Conservation (phyloP, 805 yeast species). For the Saturnispora hagleri region DNA sequence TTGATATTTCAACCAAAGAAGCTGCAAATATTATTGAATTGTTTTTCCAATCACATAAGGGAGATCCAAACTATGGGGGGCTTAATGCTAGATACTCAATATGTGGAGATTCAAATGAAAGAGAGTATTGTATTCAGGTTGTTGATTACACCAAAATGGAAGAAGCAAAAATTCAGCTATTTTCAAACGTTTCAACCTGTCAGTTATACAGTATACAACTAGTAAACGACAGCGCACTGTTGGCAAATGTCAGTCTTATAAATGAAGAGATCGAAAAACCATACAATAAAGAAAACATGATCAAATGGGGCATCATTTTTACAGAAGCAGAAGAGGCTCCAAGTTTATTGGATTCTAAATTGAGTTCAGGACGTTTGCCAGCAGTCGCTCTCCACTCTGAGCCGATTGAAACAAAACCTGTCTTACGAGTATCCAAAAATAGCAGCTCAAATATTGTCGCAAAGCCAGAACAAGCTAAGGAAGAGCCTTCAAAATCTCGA, state of each 20-base stretch:
- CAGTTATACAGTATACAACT: conserved; percentile 19
- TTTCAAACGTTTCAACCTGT: conserved; percentile 13
- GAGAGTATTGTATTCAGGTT: conserved; percentile 8
- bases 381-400: not conserved
- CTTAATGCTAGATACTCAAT: conserved; percentile 14
- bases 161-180: conserved; percentile 11
- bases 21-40: conserved; percentile 18
- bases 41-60: conserved; percentile 15
- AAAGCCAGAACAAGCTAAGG: not conserved
- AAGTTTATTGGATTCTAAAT: not conserved
- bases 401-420: not conserved
- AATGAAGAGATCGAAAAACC: conserved; percentile 10
- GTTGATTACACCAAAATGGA: conserved; percentile 12
- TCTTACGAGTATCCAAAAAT: too few species aligned
- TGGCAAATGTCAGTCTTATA: conserved; percentile 17
- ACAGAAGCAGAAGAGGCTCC: conserved; percentile 12
- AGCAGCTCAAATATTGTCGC: not conserved
- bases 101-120: conserved; percentile 3
- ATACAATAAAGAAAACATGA: conserved; percentile 15
- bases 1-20: conserved; percentile 12
- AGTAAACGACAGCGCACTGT: conserved; percentile 8
- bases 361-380: not conserved
- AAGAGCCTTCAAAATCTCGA: conserved; percentile 12
- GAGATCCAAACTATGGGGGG: conserved; percentile 10
- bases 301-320: conserved; percentile 20